Percentiles rank a stretch among this genome's conserved stretches.
phyloP scores from a whole-genome alignment of 164 flowering plant species.

The Stephania cephalantha region DNA sequence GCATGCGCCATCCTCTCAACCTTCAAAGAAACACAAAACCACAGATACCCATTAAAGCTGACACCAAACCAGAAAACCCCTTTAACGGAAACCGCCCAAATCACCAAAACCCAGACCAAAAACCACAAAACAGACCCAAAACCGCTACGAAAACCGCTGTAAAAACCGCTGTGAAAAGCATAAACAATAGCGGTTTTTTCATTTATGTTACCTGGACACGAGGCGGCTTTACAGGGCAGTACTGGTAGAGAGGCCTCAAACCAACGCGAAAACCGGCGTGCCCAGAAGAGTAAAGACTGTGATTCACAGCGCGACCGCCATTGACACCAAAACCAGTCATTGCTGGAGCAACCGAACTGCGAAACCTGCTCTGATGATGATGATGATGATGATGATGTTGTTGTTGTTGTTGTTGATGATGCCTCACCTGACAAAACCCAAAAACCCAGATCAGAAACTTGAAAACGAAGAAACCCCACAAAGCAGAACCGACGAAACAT shows the following conservation, averaged over 20 bases:
- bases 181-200: background rate
- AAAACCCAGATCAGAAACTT: background rate
- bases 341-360: background rate
- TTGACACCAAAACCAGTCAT: background rate
- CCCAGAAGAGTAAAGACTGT: slow-evolving; percentile 6
- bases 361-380: background rate
- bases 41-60: slow-evolving; percentile 12
- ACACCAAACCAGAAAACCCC: slow-evolving; percentile 2
- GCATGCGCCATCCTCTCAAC: slow-evolving; percentile 6
- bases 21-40: slow-evolving; percentile 10
- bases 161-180: background rate
- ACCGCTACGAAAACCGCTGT: no score
- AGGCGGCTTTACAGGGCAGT: slow-evolving; percentile 1
- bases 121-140: no score
- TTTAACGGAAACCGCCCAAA: background rate
- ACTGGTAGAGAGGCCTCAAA: slow-evolving; percentile 10
- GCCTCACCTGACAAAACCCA: no score
- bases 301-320: background rate
- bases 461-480: background rate
- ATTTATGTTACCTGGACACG: slow-evolving; percentile 10
- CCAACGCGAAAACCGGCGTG: slow-evolving; percentile 5
- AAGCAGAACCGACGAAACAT: background rate
- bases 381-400: no score
- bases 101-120: no score
- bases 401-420: no score